A percentile compares a stretch with the other conserved stretches of the same genome.
phyloP scores from a whole-genome alignment of 306 rosid genomes.

The Urtica urens region DNA sequence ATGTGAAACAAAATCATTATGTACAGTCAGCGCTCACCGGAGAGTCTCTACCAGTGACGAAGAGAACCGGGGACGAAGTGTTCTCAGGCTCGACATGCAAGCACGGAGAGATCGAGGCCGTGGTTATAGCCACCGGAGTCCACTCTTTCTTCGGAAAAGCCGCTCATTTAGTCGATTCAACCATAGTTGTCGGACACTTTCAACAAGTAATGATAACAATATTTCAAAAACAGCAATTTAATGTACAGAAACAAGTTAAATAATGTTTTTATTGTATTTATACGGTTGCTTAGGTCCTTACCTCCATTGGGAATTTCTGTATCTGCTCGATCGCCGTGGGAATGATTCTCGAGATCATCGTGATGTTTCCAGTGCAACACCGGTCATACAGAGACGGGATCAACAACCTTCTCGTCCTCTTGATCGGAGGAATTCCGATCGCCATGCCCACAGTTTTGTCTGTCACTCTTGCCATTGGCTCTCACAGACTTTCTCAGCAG shows the following conservation, averaged over 20 bases:
- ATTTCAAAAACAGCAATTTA: neutral
- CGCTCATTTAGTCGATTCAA: slow-evolving; percentile 69
- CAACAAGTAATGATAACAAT: slow-evolving; percentile 44
- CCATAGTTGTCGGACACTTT: slow-evolving; percentile 64
- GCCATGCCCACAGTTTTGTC: slow-evolving; percentile 97
- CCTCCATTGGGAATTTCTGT: slow-evolving; percentile 81
- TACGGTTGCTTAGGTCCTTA: slow-evolving; percentile 49
- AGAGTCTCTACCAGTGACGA: slow-evolving; percentile 76
- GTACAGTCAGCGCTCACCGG: slow-evolving; percentile 86
- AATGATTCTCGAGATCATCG: slow-evolving; percentile 73
- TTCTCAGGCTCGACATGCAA: slow-evolving; percentile 82
- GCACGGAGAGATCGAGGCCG: slow-evolving; percentile 83
- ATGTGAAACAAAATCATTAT: slow-evolving; percentile 17
- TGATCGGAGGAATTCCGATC: slow-evolving; percentile 87
- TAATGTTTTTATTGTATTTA: neutral
- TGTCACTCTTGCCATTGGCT: slow-evolving; percentile 85
- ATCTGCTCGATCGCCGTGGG: slow-evolving; percentile 85
- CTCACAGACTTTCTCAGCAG: slow-evolving; percentile 87
- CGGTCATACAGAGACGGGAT: slow-evolving; percentile 79
- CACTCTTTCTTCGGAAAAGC: slow-evolving; percentile 79
- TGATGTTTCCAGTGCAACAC: slow-evolving; percentile 70
- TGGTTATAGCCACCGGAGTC: slow-evolving; percentile 80
- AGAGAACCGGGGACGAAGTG: slow-evolving; percentile 64
- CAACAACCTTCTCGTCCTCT: slow-evolving; percentile 87
- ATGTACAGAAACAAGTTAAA: neutral